These are phyloP conservation scores for Didymella arachidicola DNA, from an alignment of 2,329 filamentous ascomycete genomes.

Conservation along the genomic window DNA sequence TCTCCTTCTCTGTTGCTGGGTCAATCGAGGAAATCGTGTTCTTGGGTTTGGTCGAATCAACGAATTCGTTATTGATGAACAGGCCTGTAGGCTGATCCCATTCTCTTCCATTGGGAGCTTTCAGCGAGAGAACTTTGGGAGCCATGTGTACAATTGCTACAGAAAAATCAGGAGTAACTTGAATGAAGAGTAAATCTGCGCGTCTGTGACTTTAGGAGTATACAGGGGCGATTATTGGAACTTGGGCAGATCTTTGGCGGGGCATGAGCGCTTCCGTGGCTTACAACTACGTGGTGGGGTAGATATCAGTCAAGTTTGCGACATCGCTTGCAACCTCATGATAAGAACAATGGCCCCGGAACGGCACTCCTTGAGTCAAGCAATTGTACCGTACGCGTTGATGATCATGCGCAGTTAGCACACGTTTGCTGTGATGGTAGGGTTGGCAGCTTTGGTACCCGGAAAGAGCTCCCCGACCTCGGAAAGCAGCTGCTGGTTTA, in stretches of 20 bases:
- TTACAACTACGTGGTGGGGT: conserved; percentile 4
- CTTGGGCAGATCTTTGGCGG: conserved; percentile 1
- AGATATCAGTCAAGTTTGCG: conserved; percentile 4
- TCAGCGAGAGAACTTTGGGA: conserved; percentile 39
- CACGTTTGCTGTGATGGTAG: neutral
- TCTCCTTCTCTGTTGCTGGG: conserved; percentile 38
- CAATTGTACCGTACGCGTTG: neutral
- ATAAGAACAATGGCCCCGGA: conserved; percentile 6
- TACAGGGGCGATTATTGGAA: neutral
- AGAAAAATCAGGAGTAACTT: neutral
- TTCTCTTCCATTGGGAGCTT: conserved; percentile 50
- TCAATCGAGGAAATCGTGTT: conserved; percentile 27
- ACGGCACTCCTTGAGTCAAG: neutral
- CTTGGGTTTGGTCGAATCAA: conserved; percentile 35
- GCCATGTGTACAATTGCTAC: conserved; percentile 1
- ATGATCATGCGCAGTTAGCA: neutral
- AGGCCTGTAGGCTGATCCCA: conserved; percentile 53
- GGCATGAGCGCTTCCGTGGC: conserved; percentile 12
- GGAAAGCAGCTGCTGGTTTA: conserved; percentile 1
- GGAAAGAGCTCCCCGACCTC: conserved; percentile 5
- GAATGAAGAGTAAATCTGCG: neutral
- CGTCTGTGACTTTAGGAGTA: neutral
- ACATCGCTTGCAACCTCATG: neutral
- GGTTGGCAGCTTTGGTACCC: conserved; percentile 1
- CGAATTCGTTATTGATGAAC: conserved; percentile 58